Conservation (phyloP, 306 rosid genomes). For the Trichosanthes truncata region DNA sequence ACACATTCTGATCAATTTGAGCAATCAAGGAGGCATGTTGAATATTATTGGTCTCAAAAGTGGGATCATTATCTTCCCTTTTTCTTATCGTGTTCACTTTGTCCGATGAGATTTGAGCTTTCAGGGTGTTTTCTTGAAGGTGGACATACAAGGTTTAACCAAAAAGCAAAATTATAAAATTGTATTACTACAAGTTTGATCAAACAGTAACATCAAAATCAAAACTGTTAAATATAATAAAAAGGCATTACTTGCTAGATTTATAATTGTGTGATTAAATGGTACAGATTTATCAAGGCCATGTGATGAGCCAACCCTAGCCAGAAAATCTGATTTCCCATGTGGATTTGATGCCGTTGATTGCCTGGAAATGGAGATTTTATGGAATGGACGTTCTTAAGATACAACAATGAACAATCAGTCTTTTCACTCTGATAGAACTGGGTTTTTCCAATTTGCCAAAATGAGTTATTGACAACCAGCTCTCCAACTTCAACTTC, state of each 20-base stretch:
- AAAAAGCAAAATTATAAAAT: neutral
- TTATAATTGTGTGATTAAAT: neutral
- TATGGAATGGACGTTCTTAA: constrained; percentile 1
- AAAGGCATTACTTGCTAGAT: neutral
- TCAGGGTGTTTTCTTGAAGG: neutral
- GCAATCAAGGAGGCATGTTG: neutral
- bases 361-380: neutral
- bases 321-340: neutral
- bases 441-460: neutral
- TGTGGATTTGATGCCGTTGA: neutral
- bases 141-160: neutral
- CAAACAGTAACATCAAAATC: neutral
- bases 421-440: neutral
- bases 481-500: neutral
- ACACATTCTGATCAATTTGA: neutral
- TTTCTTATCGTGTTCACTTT: neutral
- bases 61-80: neutral
- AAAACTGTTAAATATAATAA: neutral
- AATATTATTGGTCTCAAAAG: neutral
- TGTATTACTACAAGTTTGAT: neutral
- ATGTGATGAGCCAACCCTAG: neutral
- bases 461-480: neutral
- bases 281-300: neutral
- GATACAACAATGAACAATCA: neutral
- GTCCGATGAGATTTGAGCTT: neutral